These are phyloP conservation scores for Venturia asperata DNA, from an alignment of 2,329 filamentous ascomycete genomes.

Conservation along the genomic window DNA sequence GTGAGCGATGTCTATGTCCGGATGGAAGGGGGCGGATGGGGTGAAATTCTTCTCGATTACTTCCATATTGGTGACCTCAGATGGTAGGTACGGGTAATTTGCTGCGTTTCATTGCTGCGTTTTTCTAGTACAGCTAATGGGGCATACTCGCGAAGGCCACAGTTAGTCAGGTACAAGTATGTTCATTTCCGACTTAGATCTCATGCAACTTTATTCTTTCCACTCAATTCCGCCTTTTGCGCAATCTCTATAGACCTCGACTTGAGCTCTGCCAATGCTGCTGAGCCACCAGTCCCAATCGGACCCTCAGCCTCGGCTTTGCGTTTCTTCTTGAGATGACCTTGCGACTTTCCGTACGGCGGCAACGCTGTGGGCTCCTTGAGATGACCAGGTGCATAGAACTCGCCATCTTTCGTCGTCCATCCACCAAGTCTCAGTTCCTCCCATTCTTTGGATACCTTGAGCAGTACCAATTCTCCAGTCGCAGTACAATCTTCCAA, in stretches of 20 bases:
- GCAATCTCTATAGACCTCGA: neutral
- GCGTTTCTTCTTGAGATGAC: constrained; percentile 10
- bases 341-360: constrained; percentile 11
- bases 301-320: neutral
- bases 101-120: too few relatives aligned
- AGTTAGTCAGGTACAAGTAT: neutral
- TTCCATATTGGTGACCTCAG: too few relatives aligned
- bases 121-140: too few relatives aligned
- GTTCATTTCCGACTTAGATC: neutral
- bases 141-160: neutral
- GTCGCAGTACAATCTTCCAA: constrained; percentile 86
- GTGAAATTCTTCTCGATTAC: too few relatives aligned
- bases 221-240: neutral
- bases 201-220: neutral
- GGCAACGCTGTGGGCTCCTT: constrained; percentile 1
- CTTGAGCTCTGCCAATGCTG: constrained; percentile 10
- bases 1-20: too few relatives aligned
- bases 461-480: constrained; percentile 72
- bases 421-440: constrained; percentile 61
- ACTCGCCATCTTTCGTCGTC: constrained; percentile 33
- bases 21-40: too few relatives aligned
- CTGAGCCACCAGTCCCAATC: neutral
- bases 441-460: constrained; percentile 64
- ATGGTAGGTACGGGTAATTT: too few relatives aligned
- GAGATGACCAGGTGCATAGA: constrained; percentile 25